These are phyloP conservation scores for Apiosordaria backusii DNA, from an alignment of 495 filamentous ascomycete genomes.

Conservation along the genomic window DNA sequence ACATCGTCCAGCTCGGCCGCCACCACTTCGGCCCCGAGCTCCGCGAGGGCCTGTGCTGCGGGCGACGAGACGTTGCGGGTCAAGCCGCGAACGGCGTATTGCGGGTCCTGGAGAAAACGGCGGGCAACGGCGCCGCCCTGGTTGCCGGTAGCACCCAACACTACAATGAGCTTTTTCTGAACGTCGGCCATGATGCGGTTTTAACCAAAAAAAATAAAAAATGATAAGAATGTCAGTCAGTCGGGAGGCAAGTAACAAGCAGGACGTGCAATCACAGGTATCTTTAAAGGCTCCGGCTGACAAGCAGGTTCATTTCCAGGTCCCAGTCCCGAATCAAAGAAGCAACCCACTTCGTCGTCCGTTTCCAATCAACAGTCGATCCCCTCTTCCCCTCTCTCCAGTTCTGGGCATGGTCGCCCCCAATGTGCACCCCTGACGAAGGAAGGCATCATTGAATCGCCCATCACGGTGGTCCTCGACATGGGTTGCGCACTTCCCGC, in stretches of 20 bases:
- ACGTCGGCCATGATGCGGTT: not conserved
- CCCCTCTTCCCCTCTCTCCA: not conserved
- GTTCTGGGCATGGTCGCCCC: not conserved
- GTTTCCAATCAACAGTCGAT: not conserved
- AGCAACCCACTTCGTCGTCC: not conserved
- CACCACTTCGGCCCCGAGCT: conserved; percentile 44
- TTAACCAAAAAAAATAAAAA: not conserved
- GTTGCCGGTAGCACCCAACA: conserved; percentile 44
- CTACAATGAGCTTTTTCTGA: conserved; percentile 34
- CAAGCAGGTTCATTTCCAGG: not conserved
- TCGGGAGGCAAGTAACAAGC: not conserved
- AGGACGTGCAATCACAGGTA: not conserved
- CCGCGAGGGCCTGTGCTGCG: conserved; percentile 35
- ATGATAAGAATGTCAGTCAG: not conserved
- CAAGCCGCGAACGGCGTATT: conserved; percentile 42
- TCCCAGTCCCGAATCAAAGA: not conserved
- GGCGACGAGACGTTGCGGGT: conserved; percentile 45
- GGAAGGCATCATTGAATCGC: not conserved
- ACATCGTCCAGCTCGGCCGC: conserved; percentile 42
- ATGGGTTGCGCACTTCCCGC: not conserved
- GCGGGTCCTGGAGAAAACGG: conserved; percentile 34
- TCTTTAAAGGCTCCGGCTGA: not conserved
- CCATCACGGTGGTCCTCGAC: not conserved
- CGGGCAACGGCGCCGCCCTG: conserved; percentile 44
- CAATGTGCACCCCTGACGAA: not conserved